Evolutionary conservation across 495 filamentous ascomycete genomes (phyloP), one percentile per base, ranked within the genome.

Genomic region (Umbilicaria muhlenbergii): DNA sequence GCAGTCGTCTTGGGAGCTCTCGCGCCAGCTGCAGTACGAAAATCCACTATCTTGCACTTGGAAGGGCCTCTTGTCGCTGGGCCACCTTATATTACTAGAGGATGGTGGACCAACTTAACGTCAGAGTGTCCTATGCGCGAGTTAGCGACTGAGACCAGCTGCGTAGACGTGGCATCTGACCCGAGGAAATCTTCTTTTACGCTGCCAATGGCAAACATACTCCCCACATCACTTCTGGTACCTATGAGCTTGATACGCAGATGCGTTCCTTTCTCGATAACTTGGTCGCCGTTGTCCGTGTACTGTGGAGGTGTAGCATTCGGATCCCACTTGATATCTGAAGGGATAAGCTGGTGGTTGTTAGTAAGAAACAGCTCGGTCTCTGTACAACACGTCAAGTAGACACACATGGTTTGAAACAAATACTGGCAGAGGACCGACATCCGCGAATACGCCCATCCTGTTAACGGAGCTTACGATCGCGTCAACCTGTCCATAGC

Each of bases 181-280:
- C 71, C 71, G 50, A 74, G 52, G 45, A 61, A 74, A 55, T 73
- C 85, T 61, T 95, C 91, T 66, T 93, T 94, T 58, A 98, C 94
- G 32, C 83, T 96, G 34, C 86, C 92, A 59, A 96, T 93, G 31
- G 89, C 91, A 68, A 81, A 94, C 73, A 98, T 91, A 51, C 81
- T 79, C 19, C 80, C 86, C 37, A 96, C 83, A 54, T 95, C 91
- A 41, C 78, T 85, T 58, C 93, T 75, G 12, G 87, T 80, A 51
- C 92, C 92, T 40, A 94, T 80, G 39, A 98, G 78, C 63, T 94
- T 94, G 45, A 95, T 77, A 13, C 91, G 83, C 50, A 98, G 71
- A 56, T 93, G 87, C 10, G 89, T 87, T 31, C 85, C 87, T 35
- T 86, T 86, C 61, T 94, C 87, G 54, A 96, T 94, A 12, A 88